These are phyloP conservation scores for Diplocarpon mali DNA, from an alignment of 2,329 filamentous ascomycete species.

Conservation along the genomic window DNA sequence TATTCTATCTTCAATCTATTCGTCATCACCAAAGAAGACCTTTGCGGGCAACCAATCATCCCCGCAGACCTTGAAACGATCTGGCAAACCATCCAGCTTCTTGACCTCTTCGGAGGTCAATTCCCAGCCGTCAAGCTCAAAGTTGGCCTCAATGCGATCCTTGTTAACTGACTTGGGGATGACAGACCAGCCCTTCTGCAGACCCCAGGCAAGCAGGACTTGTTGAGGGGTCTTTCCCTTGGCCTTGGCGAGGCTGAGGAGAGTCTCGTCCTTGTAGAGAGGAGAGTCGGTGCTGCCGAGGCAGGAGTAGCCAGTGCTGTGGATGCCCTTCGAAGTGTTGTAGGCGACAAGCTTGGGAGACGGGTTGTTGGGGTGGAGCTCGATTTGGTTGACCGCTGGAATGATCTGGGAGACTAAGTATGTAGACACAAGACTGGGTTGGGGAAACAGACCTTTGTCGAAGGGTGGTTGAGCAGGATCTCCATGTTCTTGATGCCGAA, in stretches of 20 bases:
- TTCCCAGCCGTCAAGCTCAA: slow-evolving; percentile 61
- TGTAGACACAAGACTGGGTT: background rate
- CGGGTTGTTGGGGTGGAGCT: slow-evolving; percentile 71
- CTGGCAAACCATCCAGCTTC: slow-evolving; percentile 36
- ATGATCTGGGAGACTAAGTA: slow-evolving; percentile 31
- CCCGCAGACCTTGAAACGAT: slow-evolving; percentile 71
- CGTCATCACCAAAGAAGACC: slow-evolving; percentile 77
- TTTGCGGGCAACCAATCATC: slow-evolving; percentile 64
- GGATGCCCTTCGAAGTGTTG: slow-evolving; percentile 62
- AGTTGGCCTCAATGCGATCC: slow-evolving; percentile 65
- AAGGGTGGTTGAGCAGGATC: slow-evolving; percentile 57
- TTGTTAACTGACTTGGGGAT: slow-evolving; percentile 77
- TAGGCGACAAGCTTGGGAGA: slow-evolving; percentile 70
- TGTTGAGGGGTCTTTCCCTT: slow-evolving; percentile 65
- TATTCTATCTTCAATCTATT: slow-evolving; percentile 35
- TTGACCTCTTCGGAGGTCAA: slow-evolving; percentile 63
- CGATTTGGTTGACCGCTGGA: slow-evolving; percentile 70
- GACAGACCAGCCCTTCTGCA: slow-evolving; percentile 71
- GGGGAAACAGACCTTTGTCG: slow-evolving; percentile 40
- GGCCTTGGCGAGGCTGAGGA: slow-evolving; percentile 49
- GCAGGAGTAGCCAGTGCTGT: slow-evolving; percentile 64
- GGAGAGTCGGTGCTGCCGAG: slow-evolving; percentile 61
- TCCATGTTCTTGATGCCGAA: slow-evolving; percentile 74
- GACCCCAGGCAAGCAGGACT: slow-evolving; percentile 68
- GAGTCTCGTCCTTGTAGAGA: slow-evolving; percentile 53